Evolutionary conservation across 257 asterid species (phyloP), one percentile per base, ranked within the genome.

Genomic region (Solanum commersonii): DNA sequence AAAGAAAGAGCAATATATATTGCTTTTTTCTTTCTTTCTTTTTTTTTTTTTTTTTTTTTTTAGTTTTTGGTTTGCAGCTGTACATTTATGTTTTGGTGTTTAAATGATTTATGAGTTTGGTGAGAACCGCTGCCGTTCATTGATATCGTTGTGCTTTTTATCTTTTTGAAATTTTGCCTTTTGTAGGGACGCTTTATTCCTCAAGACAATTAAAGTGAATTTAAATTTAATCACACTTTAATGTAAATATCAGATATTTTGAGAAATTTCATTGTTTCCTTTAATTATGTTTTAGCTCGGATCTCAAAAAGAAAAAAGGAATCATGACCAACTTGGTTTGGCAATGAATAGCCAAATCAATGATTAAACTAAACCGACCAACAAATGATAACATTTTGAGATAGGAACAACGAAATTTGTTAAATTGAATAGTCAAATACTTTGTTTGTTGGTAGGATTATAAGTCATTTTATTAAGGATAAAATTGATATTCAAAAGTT

Each of bases 21-120:
- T 76, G 85, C 87, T 25, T 0, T 84, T 87, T 84, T 25, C 1
- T 84, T 87, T 84, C 65, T 85, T 46, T 23, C 68, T 81, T 46
- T 81, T 46, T 11, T 15, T 52, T 52, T 16, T 5, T 52, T 5
- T 56, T 2, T 16, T 6, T 60, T 59, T 8, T 77, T 14, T 14
- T 25, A 44, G 42, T 22, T 81, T 81, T 81, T 70, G 73, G 84
- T 74, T 88, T 91, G 91, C 85, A 82, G 89, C 87, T 90, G 93
- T 91, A 91, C 85, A 88, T 89, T 74, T 85, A 89, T 78, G 73
- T 88, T 60, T 44, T 16, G 63, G 63, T 46, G 23, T 18, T 25
- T 9, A 5, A 13, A 18, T 84, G 59, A 84, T 56, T 56, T 84
- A 84, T 60, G 87, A 23, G 33, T 56, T 84, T 84, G 87, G 35